Percentiles rank a stretch among this genome's conserved stretches.
Evolutionary conservation across 805 yeast genomes (phyloP).

Genomic region (Barnettozyma wickerhamii): DNA sequence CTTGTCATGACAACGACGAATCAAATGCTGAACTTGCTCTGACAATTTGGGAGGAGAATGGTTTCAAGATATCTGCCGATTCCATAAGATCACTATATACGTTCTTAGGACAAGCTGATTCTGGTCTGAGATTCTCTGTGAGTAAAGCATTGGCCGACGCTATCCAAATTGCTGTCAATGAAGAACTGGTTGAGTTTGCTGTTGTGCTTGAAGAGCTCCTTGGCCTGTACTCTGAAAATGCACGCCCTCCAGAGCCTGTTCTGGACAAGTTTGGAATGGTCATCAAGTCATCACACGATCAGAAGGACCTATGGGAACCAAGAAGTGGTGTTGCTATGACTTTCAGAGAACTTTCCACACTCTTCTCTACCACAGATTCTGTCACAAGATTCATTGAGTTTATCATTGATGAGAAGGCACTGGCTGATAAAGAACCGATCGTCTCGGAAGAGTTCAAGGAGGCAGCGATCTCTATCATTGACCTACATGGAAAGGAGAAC

Average conservation of each 20-base stretch:
- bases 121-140: slow-evolving; percentile 67
- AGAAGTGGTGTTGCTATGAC: slow-evolving; percentile 79
- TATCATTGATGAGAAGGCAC: slow-evolving; percentile 55
- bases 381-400: slow-evolving; percentile 58
- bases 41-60: slow-evolving; percentile 84
- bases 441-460: slow-evolving; percentile 83
- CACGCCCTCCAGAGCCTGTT: slow-evolving; percentile 72
- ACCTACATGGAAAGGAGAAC: slow-evolving; percentile 55
- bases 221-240: slow-evolving; percentile 51
- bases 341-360: slow-evolving; percentile 49
- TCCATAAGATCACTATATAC: slow-evolving; percentile 44
- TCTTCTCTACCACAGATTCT: slow-evolving; percentile 31
- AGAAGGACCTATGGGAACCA: slow-evolving; percentile 77
- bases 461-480: slow-evolving; percentile 77
- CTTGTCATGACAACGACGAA: slow-evolving; percentile 68
- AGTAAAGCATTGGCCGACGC: slow-evolving; percentile 70
- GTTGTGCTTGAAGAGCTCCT: slow-evolving; percentile 42
- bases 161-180: slow-evolving; percentile 30
- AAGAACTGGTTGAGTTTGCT: slow-evolving; percentile 23
- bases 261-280: slow-evolving; percentile 79
- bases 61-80: slow-evolving; percentile 40
- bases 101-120: slow-evolving; percentile 50
- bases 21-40: slow-evolving; percentile 59
- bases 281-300: slow-evolving; percentile 53
- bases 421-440: slow-evolving; percentile 67